phyloP scores from a whole-genome alignment of 257 asterid species.

The Ilex asprella region DNA sequence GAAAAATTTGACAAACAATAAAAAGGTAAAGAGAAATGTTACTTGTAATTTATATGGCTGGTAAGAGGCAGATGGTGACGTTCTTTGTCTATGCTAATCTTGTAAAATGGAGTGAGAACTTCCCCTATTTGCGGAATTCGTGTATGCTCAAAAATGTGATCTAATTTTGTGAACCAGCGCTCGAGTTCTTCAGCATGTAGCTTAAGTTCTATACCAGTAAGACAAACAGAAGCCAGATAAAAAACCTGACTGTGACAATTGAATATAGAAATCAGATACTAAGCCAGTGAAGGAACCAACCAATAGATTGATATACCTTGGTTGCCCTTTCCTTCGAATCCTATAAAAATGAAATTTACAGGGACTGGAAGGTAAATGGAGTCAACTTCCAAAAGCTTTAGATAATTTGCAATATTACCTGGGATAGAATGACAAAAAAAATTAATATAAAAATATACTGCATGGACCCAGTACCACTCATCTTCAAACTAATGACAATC shows the following conservation, averaged over 20 bases:
- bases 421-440: slow-evolving; percentile 24
- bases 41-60: slow-evolving; percentile 93
- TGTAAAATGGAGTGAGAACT: slow-evolving; percentile 85
- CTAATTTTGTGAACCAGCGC: slow-evolving; percentile 97
- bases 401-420: slow-evolving; percentile 80
- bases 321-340: slow-evolving; percentile 96
- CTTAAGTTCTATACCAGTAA: slow-evolving; percentile 55
- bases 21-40: slow-evolving; percentile 15
- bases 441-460: neutral
- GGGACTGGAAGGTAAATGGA: slow-evolving; percentile 88
- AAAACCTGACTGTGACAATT: neutral
- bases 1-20: neutral
- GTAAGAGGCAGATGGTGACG: slow-evolving; percentile 81
- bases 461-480: too few species aligned
- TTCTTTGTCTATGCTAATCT: slow-evolving; percentile 66
- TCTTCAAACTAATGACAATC: too few species aligned
- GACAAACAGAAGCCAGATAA: slow-evolving; percentile 1
- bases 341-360: slow-evolving; percentile 85
- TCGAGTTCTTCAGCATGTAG: slow-evolving; percentile 76
- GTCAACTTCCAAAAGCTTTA: slow-evolving; percentile 91
- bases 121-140: slow-evolving; percentile 92
- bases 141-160: slow-evolving; percentile 91
- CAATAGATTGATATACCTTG: slow-evolving; percentile 40
- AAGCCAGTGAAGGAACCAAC: too few species aligned
- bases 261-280: too few species aligned